Evolutionary conservation across 2,329 filamentous ascomycete genomes (phyloP).

Genomic region (Aspergillus sergii): DNA sequence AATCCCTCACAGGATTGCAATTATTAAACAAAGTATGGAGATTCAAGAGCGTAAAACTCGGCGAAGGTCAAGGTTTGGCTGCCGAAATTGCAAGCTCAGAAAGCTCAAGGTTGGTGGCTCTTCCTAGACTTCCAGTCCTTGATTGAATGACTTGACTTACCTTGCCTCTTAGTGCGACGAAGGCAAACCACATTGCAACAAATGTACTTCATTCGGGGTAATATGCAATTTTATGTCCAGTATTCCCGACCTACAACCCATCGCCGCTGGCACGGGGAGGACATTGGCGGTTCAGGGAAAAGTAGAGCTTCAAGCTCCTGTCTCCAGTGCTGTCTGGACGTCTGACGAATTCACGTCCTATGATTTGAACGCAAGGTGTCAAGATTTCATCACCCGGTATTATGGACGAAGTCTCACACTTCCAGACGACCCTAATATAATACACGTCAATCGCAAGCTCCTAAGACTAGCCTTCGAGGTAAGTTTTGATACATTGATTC

Average conservation of each 20-base stretch:
- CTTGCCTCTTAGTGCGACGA: conserved; percentile 50
- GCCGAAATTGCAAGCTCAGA: conserved; percentile 55
- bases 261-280: conserved; percentile 25
- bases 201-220: conserved; percentile 48
- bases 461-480: conserved; percentile 44
- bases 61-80: conserved; percentile 50
- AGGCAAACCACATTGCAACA: conserved; percentile 46
- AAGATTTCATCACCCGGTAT: conserved; percentile 48
- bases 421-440: conserved; percentile 42
- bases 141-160: conserved; percentile 7
- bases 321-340: conserved; percentile 40
- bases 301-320: conserved; percentile 24
- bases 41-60: background rate
- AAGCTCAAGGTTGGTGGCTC: conserved; percentile 49
- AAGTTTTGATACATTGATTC: conserved; percentile 21
- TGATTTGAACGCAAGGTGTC: conserved; percentile 43
- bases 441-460: conserved; percentile 43
- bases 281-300: conserved; percentile 20
- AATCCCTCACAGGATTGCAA: conserved; percentile 1
- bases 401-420: conserved; percentile 41
- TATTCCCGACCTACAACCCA: conserved; percentile 43
- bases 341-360: conserved; percentile 35
- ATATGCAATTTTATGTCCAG: conserved; percentile 47
- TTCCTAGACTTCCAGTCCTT: background rate
- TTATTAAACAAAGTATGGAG: background rate